Evolutionary conservation across 805 yeast genomes (phyloP), one percentile per base, ranked within the genome.

Genomic region (Jamesozyma piceae): DNA sequence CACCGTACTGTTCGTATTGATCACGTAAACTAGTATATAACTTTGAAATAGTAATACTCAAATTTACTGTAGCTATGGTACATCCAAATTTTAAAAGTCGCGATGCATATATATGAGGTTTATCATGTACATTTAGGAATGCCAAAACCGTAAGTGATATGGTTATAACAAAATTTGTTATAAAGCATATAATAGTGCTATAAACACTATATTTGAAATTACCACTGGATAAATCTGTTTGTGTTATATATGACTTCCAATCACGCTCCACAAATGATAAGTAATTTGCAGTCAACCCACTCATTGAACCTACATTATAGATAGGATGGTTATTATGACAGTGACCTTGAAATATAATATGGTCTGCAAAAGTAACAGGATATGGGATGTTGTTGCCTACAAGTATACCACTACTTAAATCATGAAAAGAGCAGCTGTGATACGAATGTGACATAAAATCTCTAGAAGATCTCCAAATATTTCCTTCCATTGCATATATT

Each of bases 131-230:
- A 54, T 78, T 80, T 6, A 87, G 74, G 47, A 80, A 71, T 14
- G 80, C 76, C 41, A 81, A 71, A 9, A 83, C 61, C 0, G 88
- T 78, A 20, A 80, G 63, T 48, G 76, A 77, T 60, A 80, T 66
- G 3, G 82, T 73, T 4, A 82, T 72, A 17, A 82, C 81, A 5
- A 82, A 75, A 56, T 82, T 78, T 0, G 78, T 72, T 9, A 85
- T 71, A 18, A 82, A 56, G 0, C 84, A 72, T 54, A 78, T 77
- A 1, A 82, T 64, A 31, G 80, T 68, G 0, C 88, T 78, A 45
- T 74, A 81, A 15, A 80, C 67, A 38, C 82, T 71, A 54, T 73
- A 74, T 17, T 70, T 60, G 59, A 74, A 80, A 2, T 69, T 50
- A 1, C 79, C 78, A 4, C 63, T 58, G 46, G 60, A 54, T 3